Percentiles rank a stretch among this genome's conserved stretches.
phyloP scores from a whole-genome alignment of 2,329 filamentous ascomycete genomes.

The Aureobasidium leucospermi region DNA sequence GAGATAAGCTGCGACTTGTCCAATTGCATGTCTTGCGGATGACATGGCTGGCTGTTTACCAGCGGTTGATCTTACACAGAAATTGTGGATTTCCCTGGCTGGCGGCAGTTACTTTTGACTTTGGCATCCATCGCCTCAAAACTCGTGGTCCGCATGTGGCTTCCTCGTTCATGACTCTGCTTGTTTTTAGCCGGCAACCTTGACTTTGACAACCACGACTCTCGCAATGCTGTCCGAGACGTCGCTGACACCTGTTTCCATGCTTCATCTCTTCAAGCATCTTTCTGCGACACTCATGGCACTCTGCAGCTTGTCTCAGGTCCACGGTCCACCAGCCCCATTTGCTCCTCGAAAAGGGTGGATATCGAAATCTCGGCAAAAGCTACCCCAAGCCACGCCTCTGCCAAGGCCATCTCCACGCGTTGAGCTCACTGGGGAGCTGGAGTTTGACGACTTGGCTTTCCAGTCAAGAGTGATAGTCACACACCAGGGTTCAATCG shows the following conservation, averaged over 20 bases:
- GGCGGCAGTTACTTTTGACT: not conserved
- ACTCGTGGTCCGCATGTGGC: constrained; percentile 9
- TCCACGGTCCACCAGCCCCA: not conserved
- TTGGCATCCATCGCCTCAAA: not conserved
- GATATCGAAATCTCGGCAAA: constrained; percentile 7
- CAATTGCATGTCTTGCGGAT: not conserved
- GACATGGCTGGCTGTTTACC: not conserved
- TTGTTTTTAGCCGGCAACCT: not conserved
- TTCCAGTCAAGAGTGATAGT: not conserved
- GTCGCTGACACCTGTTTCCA: not conserved
- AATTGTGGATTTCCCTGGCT: not conserved
- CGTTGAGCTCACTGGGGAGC: not conserved
- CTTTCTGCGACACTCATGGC: not conserved
- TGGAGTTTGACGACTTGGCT: not conserved
- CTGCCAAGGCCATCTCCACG: not conserved
- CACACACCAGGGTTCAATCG: not conserved
- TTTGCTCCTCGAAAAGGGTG: constrained; percentile 5
- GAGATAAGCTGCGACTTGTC: not conserved
- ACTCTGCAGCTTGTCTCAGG: not conserved
- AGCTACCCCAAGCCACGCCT: not conserved
- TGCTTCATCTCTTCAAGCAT: not conserved
- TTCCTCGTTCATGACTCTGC: constrained; percentile 1
- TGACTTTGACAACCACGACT: not conserved
- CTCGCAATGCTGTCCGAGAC: not conserved
- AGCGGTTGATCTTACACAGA: not conserved